Base-by-base conservation (phyloP, 805 yeast genomes). In the Starmerella floricola region DNA sequence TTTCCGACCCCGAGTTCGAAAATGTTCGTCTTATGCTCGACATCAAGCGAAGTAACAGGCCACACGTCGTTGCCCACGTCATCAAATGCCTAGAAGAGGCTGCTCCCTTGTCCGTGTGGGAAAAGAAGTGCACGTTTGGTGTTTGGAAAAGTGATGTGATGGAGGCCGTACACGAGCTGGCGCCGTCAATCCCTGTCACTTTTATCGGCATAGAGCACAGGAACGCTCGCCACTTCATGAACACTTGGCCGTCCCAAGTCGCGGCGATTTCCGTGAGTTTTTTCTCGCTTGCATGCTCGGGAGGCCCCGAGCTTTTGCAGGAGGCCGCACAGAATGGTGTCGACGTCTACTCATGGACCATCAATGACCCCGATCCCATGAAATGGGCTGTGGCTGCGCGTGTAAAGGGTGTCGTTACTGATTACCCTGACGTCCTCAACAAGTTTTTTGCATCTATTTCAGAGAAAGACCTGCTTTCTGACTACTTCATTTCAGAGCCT, bases 261-360 rank as follows among this genome's bases (percentile, higher is more conserved):
- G 64, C 67, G 23, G 81, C 78, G 26, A 71, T 78, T 32, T 78
- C 85, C 38, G 61, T 65, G 54, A 67, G 47, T 31, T 54, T 52
- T 23, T 43, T 53, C 24, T 54, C 65, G 68, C 54, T 68, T 72
- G 55, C 66, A 71, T 74, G 66, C 62, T 3, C 51, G 41, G 49
- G 65, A 46, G 55, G 72, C 56, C 48, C 55, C 46, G 44, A 45
- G 44, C 48, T 62, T 38, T 51, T 65, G n/a, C 61, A 59, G 1
- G 48, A 56, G 8, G 54, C 68, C 15, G 46, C 54, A 20, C 48
- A 52, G 12, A 49, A 60, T 17, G 57, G 60, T 29, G 60, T 67
- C 23, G 61, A 62, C 10, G 57, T 69, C 3, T 72, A 65, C 45
- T 51, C 69, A 3, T 74, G 80, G 80, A 74, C 79, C 1, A 62